A percentile compares a stretch with the other conserved stretches of the same genome.
Evolutionary conservation across 1,139 yeast genomes (phyloP).

Genomic region (Zygosaccharomyces sapae): DNA sequence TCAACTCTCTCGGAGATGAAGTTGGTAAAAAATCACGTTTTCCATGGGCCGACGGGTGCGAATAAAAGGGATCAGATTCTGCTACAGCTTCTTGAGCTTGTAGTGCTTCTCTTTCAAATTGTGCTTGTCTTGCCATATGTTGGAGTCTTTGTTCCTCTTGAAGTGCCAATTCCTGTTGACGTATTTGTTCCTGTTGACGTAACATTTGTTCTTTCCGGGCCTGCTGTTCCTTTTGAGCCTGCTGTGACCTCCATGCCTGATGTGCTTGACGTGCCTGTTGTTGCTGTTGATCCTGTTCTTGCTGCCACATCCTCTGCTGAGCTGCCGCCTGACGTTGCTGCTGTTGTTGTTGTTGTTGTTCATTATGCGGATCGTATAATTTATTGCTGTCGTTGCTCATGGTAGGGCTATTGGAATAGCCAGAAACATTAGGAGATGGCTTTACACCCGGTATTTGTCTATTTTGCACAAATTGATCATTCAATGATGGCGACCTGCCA

Average conservation of each 20-base stretch:
- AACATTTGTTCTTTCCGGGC: not conserved
- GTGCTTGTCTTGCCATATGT: not conserved
- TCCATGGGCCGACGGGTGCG: not conserved
- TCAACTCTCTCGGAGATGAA: not conserved
- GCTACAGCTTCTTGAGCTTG: not conserved
- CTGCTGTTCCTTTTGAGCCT: not conserved
- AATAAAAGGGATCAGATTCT: not conserved
- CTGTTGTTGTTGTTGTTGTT: constrained; percentile 15
- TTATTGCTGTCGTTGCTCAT: constrained; percentile 1
- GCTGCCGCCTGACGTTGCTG: constrained; percentile 4
- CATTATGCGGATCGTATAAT: constrained; percentile 3
- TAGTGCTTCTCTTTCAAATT: not conserved
- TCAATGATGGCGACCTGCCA: constrained; percentile 4
- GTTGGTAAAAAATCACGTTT: not conserved
- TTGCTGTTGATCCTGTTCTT: constrained; percentile 1
- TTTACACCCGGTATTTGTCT: not conserved
- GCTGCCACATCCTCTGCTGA: not conserved
- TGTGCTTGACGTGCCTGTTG: constrained; percentile 2
- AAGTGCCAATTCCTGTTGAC: constrained; percentile 1
- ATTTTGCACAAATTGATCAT: constrained; percentile 5
- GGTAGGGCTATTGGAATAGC: constrained; percentile 25
- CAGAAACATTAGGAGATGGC: constrained; percentile 17
- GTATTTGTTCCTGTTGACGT: not conserved
- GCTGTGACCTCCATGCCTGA: constrained; percentile 2
- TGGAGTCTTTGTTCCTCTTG: not conserved